Percentiles rank a stretch among this genome's conserved stretches.
Conservation (phyloP, 805 yeast genomes). For the Limtongia smithiae region DNA sequence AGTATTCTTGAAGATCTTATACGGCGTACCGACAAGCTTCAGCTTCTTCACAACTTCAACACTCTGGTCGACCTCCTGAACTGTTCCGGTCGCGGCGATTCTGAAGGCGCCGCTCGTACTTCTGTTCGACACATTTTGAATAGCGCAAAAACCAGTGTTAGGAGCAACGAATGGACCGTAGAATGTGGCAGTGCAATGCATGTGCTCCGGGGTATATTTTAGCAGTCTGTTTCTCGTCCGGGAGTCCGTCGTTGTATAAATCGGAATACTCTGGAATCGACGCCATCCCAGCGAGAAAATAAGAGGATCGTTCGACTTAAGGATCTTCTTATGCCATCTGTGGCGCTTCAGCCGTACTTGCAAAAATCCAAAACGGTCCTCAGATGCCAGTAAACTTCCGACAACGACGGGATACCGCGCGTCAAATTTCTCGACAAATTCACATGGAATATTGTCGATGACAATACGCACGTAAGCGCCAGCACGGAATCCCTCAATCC, state of each 20-base stretch:
- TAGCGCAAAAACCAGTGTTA: constrained; percentile 94
- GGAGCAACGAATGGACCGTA: constrained; percentile 98
- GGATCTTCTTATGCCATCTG: constrained; percentile 96
- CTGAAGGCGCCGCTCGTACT: constrained; percentile 87
- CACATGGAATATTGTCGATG: constrained; percentile 80
- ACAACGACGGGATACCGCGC: constrained; percentile 80
- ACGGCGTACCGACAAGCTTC: constrained; percentile 92
- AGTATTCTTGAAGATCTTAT: constrained; percentile 89
- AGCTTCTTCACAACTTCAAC: constrained; percentile 93
- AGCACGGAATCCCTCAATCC: constrained; percentile 86
- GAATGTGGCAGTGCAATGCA: constrained; percentile 91
- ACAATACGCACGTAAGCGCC: constrained; percentile 92
- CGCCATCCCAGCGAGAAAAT: constrained; percentile 96
- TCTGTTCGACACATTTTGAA: constrained; percentile 77
- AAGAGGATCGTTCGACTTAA: constrained; percentile 93
- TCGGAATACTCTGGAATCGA: constrained; percentile 93
- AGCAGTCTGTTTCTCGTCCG: constrained; percentile 97
- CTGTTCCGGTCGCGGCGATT: constrained; percentile 94
- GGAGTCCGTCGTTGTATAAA: constrained; percentile 94
- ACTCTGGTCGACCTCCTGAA: constrained; percentile 83
- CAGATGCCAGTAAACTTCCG: constrained; percentile 89
- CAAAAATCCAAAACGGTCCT: constrained; percentile 85
- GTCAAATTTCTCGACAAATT: constrained; percentile 79
- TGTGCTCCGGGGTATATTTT: constrained; percentile 97
- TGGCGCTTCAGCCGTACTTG: constrained; percentile 95